A percentile compares a stretch with the other conserved stretches of the same genome.
phyloP scores from a whole-genome alignment of 75 land plant species.

The Picea glauca region DNA sequence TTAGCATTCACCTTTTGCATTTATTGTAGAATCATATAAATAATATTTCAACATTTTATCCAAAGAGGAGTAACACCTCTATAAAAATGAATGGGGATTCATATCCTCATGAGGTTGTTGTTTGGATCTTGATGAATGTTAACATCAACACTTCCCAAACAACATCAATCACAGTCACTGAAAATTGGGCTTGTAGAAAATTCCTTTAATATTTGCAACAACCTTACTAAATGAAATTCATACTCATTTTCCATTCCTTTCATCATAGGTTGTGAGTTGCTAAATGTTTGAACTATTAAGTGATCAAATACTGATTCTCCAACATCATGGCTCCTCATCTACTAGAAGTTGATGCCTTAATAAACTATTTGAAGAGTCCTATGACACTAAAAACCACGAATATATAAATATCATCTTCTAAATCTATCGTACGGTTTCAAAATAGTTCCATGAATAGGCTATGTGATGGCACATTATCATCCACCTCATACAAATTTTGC shows the following conservation, averaged over 20 bases:
- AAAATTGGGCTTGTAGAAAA: slow-evolving; percentile 82
- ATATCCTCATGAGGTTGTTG: no score
- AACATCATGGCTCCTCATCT: slow-evolving; percentile 87
- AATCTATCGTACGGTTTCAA: slow-evolving; percentile 22
- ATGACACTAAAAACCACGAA: slow-evolving; percentile 91
- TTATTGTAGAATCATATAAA: no score
- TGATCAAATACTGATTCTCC: slow-evolving; percentile 92
- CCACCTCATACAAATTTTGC: slow-evolving; percentile 87
- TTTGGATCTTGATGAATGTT: no score
- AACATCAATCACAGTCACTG: slow-evolving; percentile 86
- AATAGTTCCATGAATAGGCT: slow-evolving; percentile 87
- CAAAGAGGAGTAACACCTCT: no score
- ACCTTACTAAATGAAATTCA: slow-evolving; percentile 70
- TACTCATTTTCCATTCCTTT: slow-evolving; percentile 56
- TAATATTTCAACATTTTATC: no score
- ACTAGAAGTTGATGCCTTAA: slow-evolving; percentile 82
- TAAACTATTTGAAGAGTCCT: slow-evolving; percentile 78
- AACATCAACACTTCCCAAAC: slow-evolving; percentile 7
- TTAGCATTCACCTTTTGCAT: no score
- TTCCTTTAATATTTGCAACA: slow-evolving; percentile 85
- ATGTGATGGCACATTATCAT: slow-evolving; percentile 90
- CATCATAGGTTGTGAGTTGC: slow-evolving; percentile 31
- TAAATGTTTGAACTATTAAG: slow-evolving; percentile 68
- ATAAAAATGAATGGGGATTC: no score
- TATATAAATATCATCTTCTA: slow-evolving; percentile 72